Base-by-base conservation (phyloP, 1,139 yeast species). In the Hansenula anomala region DNA sequence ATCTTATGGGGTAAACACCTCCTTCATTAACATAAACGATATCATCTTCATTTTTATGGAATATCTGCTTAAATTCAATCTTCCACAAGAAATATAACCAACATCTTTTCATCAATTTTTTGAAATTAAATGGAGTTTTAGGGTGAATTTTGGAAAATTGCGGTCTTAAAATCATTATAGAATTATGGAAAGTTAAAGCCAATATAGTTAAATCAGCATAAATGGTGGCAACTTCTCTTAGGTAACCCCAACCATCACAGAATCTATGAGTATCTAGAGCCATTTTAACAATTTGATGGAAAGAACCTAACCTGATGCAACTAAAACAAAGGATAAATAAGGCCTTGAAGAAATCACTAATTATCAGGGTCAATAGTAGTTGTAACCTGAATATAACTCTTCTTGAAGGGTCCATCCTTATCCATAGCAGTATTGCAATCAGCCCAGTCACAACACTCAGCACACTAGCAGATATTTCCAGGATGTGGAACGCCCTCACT, bases 161-260 rank as follows among this genome's bases (percentile, higher is more conserved):
- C 1, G 54, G 51, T 6, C 23, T n/a, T 14, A 50, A 49, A 22
- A 50, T 45, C 40, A 45, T 42, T 13, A 44, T 27, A 6, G 46
- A 47, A 33, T 47, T 49, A 31, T 52, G 56, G 6, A 44, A 20
- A 2, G 56, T 47, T 26, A 52, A 34, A 10, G 28, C 27, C 9
- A 49, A 31, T 14, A 52, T 46, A 19, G 36, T 28, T 4, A 38
- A 29, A 32, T 50, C 54, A 1, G 55, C 43, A 32, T 33, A 36
- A 28, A 43, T 36, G 0, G 49, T 42, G 3, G 40, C 40, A 3
- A 20, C n/a, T 1, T 44, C 19, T 4, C 45, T 26, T 2, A 52
- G 18, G 32, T 36, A 50, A 2, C 55, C 55, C 37, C 46, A 39
- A 3, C 39, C 49, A 32, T 50, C 46, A 34, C 56, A 51, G 22